Conservation (phyloP, 2,329 filamentous ascomycete species). For the Penicillium sp. region DNA sequence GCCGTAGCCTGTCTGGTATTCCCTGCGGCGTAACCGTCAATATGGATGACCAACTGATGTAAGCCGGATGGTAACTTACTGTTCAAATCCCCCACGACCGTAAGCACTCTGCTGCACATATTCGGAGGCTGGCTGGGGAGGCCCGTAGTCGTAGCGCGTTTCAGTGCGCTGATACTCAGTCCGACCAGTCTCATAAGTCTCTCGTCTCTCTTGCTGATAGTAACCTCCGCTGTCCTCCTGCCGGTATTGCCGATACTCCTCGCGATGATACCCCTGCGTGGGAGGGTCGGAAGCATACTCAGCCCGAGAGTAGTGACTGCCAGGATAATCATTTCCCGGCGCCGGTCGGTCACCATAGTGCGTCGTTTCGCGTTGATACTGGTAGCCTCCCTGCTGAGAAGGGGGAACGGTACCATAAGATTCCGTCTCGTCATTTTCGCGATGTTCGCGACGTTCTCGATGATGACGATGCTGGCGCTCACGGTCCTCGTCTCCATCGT, state of each 20-base stretch:
- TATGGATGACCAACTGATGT: slow-evolving; percentile 3
- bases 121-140: slow-evolving; percentile 10
- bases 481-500: slow-evolving; percentile 5
- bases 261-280: slow-evolving; percentile 12
- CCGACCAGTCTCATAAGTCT: slow-evolving; percentile 13
- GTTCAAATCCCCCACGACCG: slow-evolving; percentile 13
- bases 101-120: slow-evolving; percentile 10
- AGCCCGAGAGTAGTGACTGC: slow-evolving; percentile 1
- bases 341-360: slow-evolving; percentile 13
- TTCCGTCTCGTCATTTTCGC: slow-evolving; percentile 8
- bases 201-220: slow-evolving; percentile 17
- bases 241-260: slow-evolving; percentile 15
- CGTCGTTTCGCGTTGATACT: slow-evolving; percentile 16
- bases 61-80: slow-evolving; percentile 17
- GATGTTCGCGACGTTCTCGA: slow-evolving; percentile 9
- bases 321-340: slow-evolving; percentile 7
- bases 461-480: slow-evolving; percentile 1
- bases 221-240: slow-evolving; percentile 11
- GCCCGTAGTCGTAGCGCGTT: slow-evolving; percentile 18
- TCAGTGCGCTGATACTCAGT: slow-evolving; percentile 18
- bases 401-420: slow-evolving; percentile 7
- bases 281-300: slow-evolving; percentile 8
- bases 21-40: slow-evolving; percentile 15
- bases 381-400: slow-evolving; percentile 7
- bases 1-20: slow-evolving; percentile 18